Conservation (phyloP, 257 asterid species). For the Cinchona pubescens region DNA sequence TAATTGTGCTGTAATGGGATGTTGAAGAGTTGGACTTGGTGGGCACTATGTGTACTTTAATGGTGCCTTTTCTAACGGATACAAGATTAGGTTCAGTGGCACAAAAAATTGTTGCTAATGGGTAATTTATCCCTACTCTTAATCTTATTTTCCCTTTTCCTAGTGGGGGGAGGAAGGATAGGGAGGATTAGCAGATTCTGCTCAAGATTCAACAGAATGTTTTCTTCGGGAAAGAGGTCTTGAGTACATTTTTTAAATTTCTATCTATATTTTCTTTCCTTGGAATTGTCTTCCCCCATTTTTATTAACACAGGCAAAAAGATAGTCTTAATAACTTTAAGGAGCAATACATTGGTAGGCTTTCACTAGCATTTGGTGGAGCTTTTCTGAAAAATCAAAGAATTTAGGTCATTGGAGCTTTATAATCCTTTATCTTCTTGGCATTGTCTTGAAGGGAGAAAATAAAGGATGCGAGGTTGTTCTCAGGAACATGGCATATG, state of each 20-base stretch:
- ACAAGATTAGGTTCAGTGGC: constrained; percentile 51
- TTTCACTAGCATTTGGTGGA: constrained; percentile 32
- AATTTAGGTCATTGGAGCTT: constrained; percentile 36
- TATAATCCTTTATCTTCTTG: constrained; percentile 39
- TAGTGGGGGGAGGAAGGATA: constrained; percentile 42
- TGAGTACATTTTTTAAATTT: constrained; percentile 44
- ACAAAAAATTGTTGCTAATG: constrained; percentile 55
- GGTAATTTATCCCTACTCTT: constrained; percentile 55
- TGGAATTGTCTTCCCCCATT: constrained; percentile 42
- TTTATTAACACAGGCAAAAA: constrained; percentile 41
- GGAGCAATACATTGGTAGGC: constrained; percentile 41
- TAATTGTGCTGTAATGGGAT: constrained; percentile 99
- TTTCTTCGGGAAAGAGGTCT: constrained; percentile 37
- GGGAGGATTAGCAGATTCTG: constrained; percentile 43
- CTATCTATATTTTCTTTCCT: constrained; percentile 35
- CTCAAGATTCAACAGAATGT: constrained; percentile 57
- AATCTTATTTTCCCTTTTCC: constrained; percentile 30
- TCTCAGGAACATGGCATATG: constrained; percentile 32
- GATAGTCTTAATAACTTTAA: constrained; percentile 50
- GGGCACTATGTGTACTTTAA: constrained; percentile 27
- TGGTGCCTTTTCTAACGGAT: constrained; percentile 29
- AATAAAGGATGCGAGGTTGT: constrained; percentile 38
- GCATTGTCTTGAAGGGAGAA: constrained; percentile 30
- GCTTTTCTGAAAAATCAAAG: constrained; percentile 36
- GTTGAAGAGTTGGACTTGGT: constrained; percentile 47